phyloP scores from a whole-genome alignment of 2,329 filamentous ascomycete species.

The Botrytis fabae region DNA sequence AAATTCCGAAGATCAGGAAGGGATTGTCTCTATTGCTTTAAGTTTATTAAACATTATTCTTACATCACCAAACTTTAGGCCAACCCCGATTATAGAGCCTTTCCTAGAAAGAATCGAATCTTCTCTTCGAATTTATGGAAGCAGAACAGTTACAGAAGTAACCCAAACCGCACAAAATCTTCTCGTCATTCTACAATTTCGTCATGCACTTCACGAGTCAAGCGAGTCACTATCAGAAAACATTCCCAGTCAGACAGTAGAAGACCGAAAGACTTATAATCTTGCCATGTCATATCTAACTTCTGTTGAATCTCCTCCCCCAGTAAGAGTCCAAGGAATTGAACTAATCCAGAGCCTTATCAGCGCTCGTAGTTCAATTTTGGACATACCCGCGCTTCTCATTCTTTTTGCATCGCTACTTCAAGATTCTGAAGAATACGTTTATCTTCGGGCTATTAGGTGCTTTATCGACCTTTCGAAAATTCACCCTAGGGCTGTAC shows the following conservation, averaged over 20 bases:
- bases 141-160: conserved; percentile 44
- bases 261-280: conserved; percentile 62
- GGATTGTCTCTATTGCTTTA: conserved; percentile 54
- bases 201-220: conserved; percentile 52
- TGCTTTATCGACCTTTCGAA: conserved; percentile 60
- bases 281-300: conserved; percentile 66
- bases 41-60: conserved; percentile 63
- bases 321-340: conserved; percentile 66
- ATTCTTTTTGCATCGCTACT: conserved; percentile 65
- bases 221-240: conserved; percentile 25
- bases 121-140: conserved; percentile 49
- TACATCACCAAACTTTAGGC: conserved; percentile 57
- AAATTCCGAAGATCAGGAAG: conserved; percentile 48
- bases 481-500: conserved; percentile 61
- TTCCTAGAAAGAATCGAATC: conserved; percentile 50
- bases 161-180: conserved; percentile 58
- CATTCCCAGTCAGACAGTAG: conserved; percentile 49
- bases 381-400: conserved; percentile 66
- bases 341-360: conserved; percentile 61
- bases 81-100: conserved; percentile 45
- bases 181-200: conserved; percentile 55
- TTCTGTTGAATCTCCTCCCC: conserved; percentile 60
- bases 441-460: conserved; percentile 67
- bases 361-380: conserved; percentile 52
- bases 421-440: conserved; percentile 68